A percentile compares a stretch with the other conserved stretches of the same genome.
phyloP scores from a whole-genome alignment of 1,284 basidiomycete genomes.

The Ceraceosorus guamensis region DNA sequence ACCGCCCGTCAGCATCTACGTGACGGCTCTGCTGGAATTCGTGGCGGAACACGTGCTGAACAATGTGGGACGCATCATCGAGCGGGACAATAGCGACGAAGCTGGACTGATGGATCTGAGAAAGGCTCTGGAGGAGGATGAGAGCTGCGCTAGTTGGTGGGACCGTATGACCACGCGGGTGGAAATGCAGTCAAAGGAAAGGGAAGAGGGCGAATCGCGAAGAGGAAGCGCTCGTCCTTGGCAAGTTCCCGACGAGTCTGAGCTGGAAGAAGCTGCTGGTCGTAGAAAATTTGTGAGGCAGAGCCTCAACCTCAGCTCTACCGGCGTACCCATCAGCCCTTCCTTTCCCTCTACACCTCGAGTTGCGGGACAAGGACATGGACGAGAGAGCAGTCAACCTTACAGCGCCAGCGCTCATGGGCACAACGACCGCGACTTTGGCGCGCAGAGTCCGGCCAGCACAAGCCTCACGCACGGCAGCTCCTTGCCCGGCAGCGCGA shows the following conservation, averaged over 20 bases:
- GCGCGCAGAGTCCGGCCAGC: not conserved
- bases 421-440: not conserved
- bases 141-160: conserved; percentile 23
- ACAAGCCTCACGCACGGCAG: not conserved
- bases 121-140: conserved; percentile 38
- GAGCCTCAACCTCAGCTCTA: not conserved
- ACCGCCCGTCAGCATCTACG: conserved; percentile 39
- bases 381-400: not conserved
- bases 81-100: conserved; percentile 42
- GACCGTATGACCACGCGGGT: conserved; percentile 22
- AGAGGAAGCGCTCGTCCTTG: conserved; percentile 21
- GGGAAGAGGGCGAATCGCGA: not conserved
- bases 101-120: conserved; percentile 31
- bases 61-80: conserved; percentile 34
- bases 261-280: conserved; percentile 33
- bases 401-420: not conserved
- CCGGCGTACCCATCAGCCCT: no score
- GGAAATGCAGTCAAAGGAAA: conserved; percentile 16
- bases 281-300: conserved; percentile 17
- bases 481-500: not conserved
- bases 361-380: conserved; percentile 8
- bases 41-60: conserved; percentile 35
- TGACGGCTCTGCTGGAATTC: conserved; percentile 39
- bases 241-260: conserved; percentile 27
- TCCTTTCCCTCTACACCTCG: no score